These are phyloP conservation scores for Elsinoe perseae DNA, from an alignment of 2,329 filamentous ascomycete species.

Conservation along the genomic window DNA sequence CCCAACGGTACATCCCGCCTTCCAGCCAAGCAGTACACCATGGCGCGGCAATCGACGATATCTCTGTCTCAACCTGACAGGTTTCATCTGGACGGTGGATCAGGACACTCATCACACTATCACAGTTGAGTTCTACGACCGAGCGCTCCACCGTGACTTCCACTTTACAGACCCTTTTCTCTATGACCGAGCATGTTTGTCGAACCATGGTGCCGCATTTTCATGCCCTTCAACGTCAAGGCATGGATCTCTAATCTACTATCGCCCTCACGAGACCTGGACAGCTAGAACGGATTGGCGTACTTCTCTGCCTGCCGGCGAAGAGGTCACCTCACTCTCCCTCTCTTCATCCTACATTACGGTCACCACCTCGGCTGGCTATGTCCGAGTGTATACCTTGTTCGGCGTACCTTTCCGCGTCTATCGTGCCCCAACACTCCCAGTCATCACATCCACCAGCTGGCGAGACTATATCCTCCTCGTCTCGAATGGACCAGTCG, in stretches of 20 bases:
- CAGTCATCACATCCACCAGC: slow-evolving; percentile 85
- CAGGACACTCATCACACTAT: slow-evolving; percentile 85
- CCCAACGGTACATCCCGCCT: slow-evolving; percentile 69
- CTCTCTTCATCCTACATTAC: slow-evolving; percentile 87
- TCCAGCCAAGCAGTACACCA: slow-evolving; percentile 90
- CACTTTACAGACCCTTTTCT: slow-evolving; percentile 95
- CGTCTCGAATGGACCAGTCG: slow-evolving; percentile 82
- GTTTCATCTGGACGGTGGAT: slow-evolving; percentile 94
- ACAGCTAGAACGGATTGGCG: slow-evolving; percentile 85
- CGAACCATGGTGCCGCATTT: slow-evolving; percentile 77
- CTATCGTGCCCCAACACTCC: slow-evolving; percentile 83
- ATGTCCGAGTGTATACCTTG: slow-evolving; percentile 85
- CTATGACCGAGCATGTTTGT: slow-evolving; percentile 90
- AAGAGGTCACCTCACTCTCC: slow-evolving; percentile 79
- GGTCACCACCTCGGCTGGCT: slow-evolving; percentile 76
- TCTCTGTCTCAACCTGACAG: slow-evolving; percentile 83
- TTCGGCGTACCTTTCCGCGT: slow-evolving; percentile 85
- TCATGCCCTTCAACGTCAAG: slow-evolving; percentile 62
- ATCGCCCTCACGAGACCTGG: slow-evolving; percentile 95
- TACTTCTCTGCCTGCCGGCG: slow-evolving; percentile 77
- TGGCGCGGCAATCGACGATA: slow-evolving; percentile 95
- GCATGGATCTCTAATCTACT: slow-evolving; percentile 79
- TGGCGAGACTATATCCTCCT: slow-evolving; percentile 97
- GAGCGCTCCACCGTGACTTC: slow-evolving; percentile 84
- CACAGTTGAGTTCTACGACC: slow-evolving; percentile 95